phyloP scores from a whole-genome alignment of 1,284 basidiomycete species.

The Ganoderma lingzhi region DNA sequence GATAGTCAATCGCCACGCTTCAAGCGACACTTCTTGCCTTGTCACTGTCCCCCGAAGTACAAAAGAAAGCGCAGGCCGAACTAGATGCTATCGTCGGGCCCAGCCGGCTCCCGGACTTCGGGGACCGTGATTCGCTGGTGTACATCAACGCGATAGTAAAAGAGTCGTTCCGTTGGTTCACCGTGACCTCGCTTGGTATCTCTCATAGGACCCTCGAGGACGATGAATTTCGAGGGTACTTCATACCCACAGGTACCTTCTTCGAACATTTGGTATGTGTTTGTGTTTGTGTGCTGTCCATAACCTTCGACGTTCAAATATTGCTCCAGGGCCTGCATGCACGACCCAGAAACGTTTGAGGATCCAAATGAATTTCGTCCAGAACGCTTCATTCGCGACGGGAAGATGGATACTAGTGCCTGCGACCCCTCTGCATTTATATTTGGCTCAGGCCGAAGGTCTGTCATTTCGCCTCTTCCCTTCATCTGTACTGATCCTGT shows the following conservation, averaged over 20 bases:
- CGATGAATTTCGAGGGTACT: conserved; percentile 31
- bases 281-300: conserved; percentile 10
- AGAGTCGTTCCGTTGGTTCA: conserved; percentile 34
- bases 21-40: conserved; percentile 44
- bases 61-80: conserved; percentile 40
- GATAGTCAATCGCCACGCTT: conserved; percentile 34
- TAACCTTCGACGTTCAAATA: too few relatives aligned
- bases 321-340: conserved; percentile 26
- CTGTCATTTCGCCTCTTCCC: not conserved
- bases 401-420: not conserved
- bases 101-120: conserved; percentile 34
- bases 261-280: conserved; percentile 26
- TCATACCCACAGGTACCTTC: conserved; percentile 35
- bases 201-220: conserved; percentile 21
- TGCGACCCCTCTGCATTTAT: not conserved
- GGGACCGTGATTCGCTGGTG: conserved; percentile 27
- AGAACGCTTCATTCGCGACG: conserved; percentile 20
- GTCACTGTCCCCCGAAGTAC: conserved; percentile 45
- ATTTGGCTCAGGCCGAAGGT: conserved; percentile 1
- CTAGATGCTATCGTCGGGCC: conserved; percentile 38
- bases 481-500: not conserved
- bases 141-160: conserved; percentile 35
- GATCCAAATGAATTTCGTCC: conserved; percentile 32
- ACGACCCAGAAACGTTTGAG: conserved; percentile 29
- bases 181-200: conserved; percentile 26